Conservation (phyloP, 2,329 filamentous ascomycete species). For the Fusarium paranaense region DNA sequence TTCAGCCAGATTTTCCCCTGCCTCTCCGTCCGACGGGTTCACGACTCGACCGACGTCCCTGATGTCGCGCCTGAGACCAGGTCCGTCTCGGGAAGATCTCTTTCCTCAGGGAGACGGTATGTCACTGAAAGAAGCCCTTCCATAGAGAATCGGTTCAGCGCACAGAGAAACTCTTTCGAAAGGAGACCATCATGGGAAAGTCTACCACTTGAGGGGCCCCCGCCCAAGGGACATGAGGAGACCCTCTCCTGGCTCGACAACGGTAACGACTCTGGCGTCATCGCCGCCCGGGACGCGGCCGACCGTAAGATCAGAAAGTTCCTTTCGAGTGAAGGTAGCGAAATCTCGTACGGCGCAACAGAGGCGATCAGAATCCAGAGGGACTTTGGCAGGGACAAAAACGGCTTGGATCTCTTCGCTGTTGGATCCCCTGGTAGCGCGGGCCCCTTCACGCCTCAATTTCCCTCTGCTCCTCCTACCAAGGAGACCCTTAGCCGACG, state of each 20-base stretch:
- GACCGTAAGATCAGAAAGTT: background rate
- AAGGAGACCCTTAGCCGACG: background rate
- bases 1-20: background rate
- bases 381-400: background rate
- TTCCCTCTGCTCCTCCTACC: background rate
- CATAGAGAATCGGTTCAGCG: background rate
- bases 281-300: background rate
- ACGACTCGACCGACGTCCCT: background rate
- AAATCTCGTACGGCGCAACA: background rate
- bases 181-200: background rate
- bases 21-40: background rate
- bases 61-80: background rate
- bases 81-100: background rate
- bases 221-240: slow-evolving; percentile 1
- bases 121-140: background rate
- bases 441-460: background rate
- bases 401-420: background rate
- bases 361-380: background rate
- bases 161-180: background rate
- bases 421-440: background rate
- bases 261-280: background rate
- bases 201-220: slow-evolving; percentile 3
- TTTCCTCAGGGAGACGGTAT: background rate
- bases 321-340: background rate
- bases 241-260: background rate